Base-by-base conservation (phyloP, 163 green algal genomes). In the Chlamydomonas reinhardtii region DNA sequence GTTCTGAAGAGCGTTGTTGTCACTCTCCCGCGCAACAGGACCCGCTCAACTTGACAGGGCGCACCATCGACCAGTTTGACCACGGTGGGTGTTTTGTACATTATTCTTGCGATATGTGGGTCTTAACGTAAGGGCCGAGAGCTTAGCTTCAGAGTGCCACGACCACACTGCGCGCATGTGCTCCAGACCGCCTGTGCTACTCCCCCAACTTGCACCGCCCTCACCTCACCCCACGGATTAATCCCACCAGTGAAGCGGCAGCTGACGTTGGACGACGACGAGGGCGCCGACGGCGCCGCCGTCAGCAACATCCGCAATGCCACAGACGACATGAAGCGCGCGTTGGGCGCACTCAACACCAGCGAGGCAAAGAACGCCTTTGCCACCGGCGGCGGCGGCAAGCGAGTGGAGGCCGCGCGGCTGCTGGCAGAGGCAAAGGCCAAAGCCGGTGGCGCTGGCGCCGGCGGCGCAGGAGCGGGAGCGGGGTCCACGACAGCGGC, bases 11-110 rank as follows among this genome's bases (percentile, higher is more conserved):
- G n/a, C n/a, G 39, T 48, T 48, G 39, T 48, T 48, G 39, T 48
- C n/a, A n/a, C n/a, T n/a, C n/a, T n/a, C n/a, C n/a, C n/a, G n/a
- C n/a, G n/a, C n/a, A n/a, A 2, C 93, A 97, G 87, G 96, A 98
- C 83, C 96, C 96, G 3, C 89, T 97, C 32, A 97, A 98, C 74
- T 84, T 98, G 64, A 74, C 82, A n/a, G 77, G 85, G 31, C 74
- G 77, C 15, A 90, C 93, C 39, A 86, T 97, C 32, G 85, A 91
- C 32, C 78, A 95, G 15, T 98, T 98, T 90, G 95, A 99, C 82
- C 96, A 99, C 82, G 94, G 98, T 20, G 94, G 95, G 76, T 61
- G 72, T n/a, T n/a, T n/a, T n/a, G n/a, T n/a, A n/a, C n/a, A n/a
- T n/a, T n/a, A n/a, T n/a, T n/a, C n/a, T n/a, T n/a, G n/a, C n/a